A percentile compares a stretch with the other conserved stretches of the same genome.
Evolutionary conservation across 2,329 filamentous ascomycete species (phyloP).

Genomic region (Trichoderma asperellum): DNA sequence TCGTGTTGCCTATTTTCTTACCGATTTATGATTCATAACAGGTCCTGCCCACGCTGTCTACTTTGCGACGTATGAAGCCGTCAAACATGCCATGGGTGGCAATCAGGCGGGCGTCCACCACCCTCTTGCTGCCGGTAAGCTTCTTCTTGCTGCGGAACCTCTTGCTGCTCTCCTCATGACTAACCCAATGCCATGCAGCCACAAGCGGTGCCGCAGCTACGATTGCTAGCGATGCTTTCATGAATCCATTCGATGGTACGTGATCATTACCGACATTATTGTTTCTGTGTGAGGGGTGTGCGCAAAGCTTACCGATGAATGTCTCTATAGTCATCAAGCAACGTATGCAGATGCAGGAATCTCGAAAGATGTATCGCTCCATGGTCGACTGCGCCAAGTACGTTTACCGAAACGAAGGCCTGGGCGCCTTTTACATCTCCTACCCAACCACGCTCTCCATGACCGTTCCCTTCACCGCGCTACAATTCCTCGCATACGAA

Average conservation of each 20-base stretch:
- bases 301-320: background rate
- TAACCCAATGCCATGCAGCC: constrained; percentile 54
- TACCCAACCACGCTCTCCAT: constrained; percentile 98
- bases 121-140: constrained; percentile 84
- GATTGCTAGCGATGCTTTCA: constrained; percentile 95
- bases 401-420: constrained; percentile 84
- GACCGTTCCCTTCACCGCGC: constrained; percentile 96
- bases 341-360: constrained; percentile 97
- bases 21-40: constrained; percentile 43
- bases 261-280: constrained; percentile 16
- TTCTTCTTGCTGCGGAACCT: background rate
- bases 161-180: background rate
- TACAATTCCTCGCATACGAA: constrained; percentile 97
- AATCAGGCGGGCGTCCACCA: constrained; percentile 88
- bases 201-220: constrained; percentile 93
- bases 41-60: constrained; percentile 97
- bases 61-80: constrained; percentile 96
- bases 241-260: constrained; percentile 98
- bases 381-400: constrained; percentile 85
- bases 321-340: constrained; percentile 85
- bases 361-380: constrained; percentile 81
- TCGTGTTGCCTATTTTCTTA: constrained; percentile 30
- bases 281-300: background rate
- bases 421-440: constrained; percentile 94
- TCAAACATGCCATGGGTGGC: constrained; percentile 94